Base-by-base conservation (phyloP, 2,329 filamentous ascomycete genomes). In the Penicillium nordicum region DNA sequence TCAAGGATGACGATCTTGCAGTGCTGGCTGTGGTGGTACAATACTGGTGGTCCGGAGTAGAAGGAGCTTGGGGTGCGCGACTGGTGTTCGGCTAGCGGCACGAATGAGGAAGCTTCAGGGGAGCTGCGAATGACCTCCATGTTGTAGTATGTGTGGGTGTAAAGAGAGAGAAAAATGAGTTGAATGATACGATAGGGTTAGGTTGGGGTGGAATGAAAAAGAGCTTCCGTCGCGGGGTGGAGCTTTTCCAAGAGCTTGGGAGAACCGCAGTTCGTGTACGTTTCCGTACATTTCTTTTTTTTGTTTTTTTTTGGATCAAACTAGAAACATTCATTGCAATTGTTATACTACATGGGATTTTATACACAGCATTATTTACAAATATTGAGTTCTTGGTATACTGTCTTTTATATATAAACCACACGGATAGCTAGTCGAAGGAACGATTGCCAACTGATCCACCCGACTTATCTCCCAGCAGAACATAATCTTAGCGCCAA, bases 41-140 rank as follows among this genome's bases (percentile, higher is more conserved):
- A 73, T 50, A 80, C 72, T 42, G 78, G 70, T 4, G 76, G 76
- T 18, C 76, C 76, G 50, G 69, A 67, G 67, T 79, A 74, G 71
- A 80, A 80, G 10, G 78, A 79, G 45, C 69, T 69, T 14, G 78
- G 78, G 10, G 78, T 80, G 50, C 72, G 72, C 44, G 78, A 78
- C 58, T 80, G 78, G 65, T 79, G 77, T 54, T 77, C 72, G 11
- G 72, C 69, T 42, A 80, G 68, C 16, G 76, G 71, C 37, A 75
- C 69, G 61, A 78, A 80, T 27, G 74, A 70, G 18, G 73, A 71
- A 30, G 71, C 50, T 37, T 72, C 68, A 11, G 78, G 78, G 27
- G 73, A 57, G 29, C 68, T 65, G 50, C 62, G 69, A 27, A 79
- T 69, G 42, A 72, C 56, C 67, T 80, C 78, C 78, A 80, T 80